Percentiles rank a stretch among this genome's conserved stretches.
Conservation (phyloP, 179 eudicot genomes). For the Sideroxylon spinosum region DNA sequence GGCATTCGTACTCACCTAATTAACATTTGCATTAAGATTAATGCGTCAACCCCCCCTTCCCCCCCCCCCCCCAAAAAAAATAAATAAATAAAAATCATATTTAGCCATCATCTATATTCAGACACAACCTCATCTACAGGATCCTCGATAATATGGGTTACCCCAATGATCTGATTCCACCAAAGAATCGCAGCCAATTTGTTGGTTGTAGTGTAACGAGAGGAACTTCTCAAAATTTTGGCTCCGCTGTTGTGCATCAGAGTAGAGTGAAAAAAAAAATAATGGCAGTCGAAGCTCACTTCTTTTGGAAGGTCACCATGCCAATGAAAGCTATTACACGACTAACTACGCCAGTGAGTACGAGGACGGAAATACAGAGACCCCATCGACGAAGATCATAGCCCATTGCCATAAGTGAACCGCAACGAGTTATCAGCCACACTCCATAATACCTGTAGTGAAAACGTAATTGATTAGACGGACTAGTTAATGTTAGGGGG, state of each 20-base stretch:
- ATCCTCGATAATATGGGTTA: too few relatives aligned
- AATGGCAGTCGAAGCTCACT: slow-evolving; percentile 24
- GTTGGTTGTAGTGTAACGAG: background rate
- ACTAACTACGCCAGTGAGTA: slow-evolving; percentile 45
- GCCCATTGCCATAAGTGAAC: slow-evolving; percentile 49
- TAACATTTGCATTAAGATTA: too few relatives aligned
- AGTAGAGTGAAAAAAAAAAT: background rate
- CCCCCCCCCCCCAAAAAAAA: too few relatives aligned
- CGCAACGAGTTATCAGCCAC: slow-evolving; percentile 96
- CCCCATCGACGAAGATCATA: slow-evolving; percentile 57
- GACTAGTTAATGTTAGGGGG: too few relatives aligned
- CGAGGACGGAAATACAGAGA: slow-evolving; percentile 43
- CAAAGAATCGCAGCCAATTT: background rate
- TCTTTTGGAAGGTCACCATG: slow-evolving; percentile 68
- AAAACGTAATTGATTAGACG: background rate
- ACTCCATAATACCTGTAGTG: slow-evolving; percentile 71
- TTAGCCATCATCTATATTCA: too few relatives aligned
- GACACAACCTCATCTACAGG: too few relatives aligned
- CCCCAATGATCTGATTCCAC: background rate
- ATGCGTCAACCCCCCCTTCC: too few relatives aligned
- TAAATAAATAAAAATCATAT: too few relatives aligned
- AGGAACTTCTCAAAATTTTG: background rate
- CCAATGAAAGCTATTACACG: slow-evolving; percentile 63
- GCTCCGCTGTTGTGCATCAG: background rate
- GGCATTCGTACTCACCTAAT: too few relatives aligned